These are phyloP conservation scores for Pseudocercospora pini-densiflorae DNA, from an alignment of 2,329 filamentous ascomycete species.

Conservation along the genomic window DNA sequence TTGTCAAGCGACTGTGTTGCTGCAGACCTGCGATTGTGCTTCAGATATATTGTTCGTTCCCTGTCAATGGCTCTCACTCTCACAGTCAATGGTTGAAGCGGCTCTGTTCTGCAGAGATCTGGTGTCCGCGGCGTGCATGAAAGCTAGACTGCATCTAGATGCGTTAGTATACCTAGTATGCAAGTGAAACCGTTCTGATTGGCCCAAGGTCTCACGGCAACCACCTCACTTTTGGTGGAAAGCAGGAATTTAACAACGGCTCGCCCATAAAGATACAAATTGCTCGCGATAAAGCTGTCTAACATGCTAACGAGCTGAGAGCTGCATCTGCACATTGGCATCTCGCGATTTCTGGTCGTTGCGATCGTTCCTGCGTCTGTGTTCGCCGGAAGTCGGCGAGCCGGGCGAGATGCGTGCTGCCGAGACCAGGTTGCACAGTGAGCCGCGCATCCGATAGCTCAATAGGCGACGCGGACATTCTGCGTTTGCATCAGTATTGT, in stretches of 20 bases:
- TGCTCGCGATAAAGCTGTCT: too few relatives aligned
- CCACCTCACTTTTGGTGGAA: neutral
- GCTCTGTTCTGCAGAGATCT: neutral
- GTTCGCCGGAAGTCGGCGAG: neutral
- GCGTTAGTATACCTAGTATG: neutral
- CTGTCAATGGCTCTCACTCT: too few relatives aligned
- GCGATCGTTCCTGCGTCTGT: neutral
- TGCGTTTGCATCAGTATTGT: neutral
- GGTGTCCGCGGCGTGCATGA: neutral
- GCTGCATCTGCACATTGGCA: neutral
- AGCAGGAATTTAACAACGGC: neutral
- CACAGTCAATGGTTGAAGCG: too few relatives aligned
- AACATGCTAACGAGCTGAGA: too few relatives aligned
- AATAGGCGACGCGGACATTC: neutral
- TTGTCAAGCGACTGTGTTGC: too few relatives aligned
- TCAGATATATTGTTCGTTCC: too few relatives aligned
- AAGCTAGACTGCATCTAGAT: neutral
- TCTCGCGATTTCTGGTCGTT: neutral
- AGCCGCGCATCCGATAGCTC: slow-evolving; percentile 1
- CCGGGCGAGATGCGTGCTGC: neutral
- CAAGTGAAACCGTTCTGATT: neutral
- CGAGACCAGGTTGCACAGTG: neutral
- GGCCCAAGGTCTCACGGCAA: slow-evolving; percentile 9
- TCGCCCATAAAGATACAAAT: neutral
- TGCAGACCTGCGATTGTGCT: too few relatives aligned